Evolutionary conservation across 2,329 filamentous ascomycete genomes (phyloP).

Genomic region (Sordariomycetes sp.): DNA sequence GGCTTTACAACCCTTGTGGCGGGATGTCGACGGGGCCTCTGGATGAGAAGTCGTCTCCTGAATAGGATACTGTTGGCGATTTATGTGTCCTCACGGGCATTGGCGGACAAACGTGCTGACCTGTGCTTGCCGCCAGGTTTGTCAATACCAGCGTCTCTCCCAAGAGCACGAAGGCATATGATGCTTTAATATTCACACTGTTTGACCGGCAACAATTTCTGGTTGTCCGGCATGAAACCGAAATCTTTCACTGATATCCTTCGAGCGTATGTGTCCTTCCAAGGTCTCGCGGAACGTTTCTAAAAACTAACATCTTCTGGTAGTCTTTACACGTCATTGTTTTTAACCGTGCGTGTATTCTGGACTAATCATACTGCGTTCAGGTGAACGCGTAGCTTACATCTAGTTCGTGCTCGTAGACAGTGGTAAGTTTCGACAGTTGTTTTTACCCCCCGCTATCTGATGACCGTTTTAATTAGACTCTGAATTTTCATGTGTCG

Average conservation of each 20-base stretch:
- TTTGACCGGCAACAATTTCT: slow-evolving; percentile 32
- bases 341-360: background rate
- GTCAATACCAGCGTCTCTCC: background rate
- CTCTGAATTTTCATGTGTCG: slow-evolving; percentile 40
- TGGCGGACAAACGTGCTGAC: background rate
- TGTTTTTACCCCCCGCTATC: slow-evolving; percentile 15
- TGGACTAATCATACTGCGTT: background rate
- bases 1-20: slow-evolving; percentile 50
- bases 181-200: slow-evolving; percentile 42
- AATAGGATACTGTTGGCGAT: slow-evolving; percentile 16
- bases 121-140: background rate
- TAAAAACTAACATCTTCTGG: background rate
- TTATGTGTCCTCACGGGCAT: background rate
- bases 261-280: background rate
- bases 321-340: background rate
- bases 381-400: background rate
- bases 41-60: slow-evolving; percentile 57
- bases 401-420: background rate
- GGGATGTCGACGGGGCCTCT: slow-evolving; percentile 35
- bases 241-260: slow-evolving; percentile 9
- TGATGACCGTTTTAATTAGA: slow-evolving; percentile 36
- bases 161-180: slow-evolving; percentile 10
- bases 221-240: slow-evolving; percentile 36
- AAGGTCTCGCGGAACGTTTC: background rate
- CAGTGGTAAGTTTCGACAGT: background rate